Percentiles rank a stretch among this genome's conserved stretches.
These are phyloP conservation scores for Intubia oerlemansii DNA, from an alignment of 2,329 filamentous ascomycete species.

Conservation along the genomic window DNA sequence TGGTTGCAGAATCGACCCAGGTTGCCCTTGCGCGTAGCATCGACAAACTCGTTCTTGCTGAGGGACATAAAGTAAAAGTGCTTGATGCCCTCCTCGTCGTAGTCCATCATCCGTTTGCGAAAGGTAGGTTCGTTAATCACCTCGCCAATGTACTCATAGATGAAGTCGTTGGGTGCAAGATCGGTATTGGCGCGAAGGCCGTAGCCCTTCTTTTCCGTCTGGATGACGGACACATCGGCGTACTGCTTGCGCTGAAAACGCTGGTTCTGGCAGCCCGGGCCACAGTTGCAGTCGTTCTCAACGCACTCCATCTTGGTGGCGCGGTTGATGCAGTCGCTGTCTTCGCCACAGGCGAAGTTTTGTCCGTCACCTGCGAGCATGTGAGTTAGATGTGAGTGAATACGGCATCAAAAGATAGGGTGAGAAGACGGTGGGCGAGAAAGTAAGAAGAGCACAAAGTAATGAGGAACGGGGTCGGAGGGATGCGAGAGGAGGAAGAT, in stretches of 20 bases:
- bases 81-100: slow-evolving; percentile 90
- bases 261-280: slow-evolving; percentile 75
- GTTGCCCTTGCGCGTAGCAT: slow-evolving; percentile 92
- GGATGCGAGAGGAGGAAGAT: not conserved
- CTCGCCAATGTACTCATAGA: slow-evolving; percentile 96
- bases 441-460: not conserved
- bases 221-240: slow-evolving; percentile 82
- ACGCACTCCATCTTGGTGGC: slow-evolving; percentile 95
- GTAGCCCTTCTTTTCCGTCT: slow-evolving; percentile 94
- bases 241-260: slow-evolving; percentile 83
- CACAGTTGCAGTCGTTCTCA: slow-evolving; percentile 65
- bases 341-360: slow-evolving; percentile 82
- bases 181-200: slow-evolving; percentile 66
- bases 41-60: slow-evolving; percentile 87
- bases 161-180: slow-evolving; percentile 68
- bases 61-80: slow-evolving; percentile 99
- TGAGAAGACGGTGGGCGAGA: too few relatives aligned
- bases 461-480: not conserved
- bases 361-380: slow-evolving; percentile 27
- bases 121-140: slow-evolving; percentile 89
- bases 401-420: too few relatives aligned
- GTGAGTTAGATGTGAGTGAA: slow-evolving; percentile 8
- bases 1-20: slow-evolving; percentile 96
- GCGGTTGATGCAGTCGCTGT: slow-evolving; percentile 96
- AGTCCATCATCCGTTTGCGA: slow-evolving; percentile 73